Conservation (phyloP, 2,329 filamentous ascomycete species). For the Colletotrichum sp. region DNA sequence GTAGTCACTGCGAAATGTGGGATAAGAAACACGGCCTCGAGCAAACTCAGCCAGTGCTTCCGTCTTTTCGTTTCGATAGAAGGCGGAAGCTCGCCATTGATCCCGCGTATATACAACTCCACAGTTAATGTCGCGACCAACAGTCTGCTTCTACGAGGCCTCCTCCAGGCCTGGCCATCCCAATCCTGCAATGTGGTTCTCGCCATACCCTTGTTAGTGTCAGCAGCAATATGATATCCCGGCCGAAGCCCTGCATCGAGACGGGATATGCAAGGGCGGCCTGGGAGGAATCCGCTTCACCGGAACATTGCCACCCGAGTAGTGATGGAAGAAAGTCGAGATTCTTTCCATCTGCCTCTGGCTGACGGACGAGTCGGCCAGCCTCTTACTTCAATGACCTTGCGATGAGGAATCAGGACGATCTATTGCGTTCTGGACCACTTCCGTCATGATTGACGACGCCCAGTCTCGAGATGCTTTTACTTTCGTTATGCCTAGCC, state of each 20-base stretch:
- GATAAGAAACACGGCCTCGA: accelerated
- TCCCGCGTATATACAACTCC: background rate
- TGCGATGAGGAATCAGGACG: background rate
- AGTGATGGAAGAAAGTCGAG: background rate
- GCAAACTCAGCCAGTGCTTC: background rate
- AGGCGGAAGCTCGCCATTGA: background rate
- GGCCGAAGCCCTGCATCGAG: background rate
- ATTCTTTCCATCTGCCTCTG: background rate
- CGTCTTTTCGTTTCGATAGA: background rate
- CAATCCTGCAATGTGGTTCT: background rate
- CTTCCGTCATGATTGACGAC: background rate
- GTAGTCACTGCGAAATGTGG: accelerated
- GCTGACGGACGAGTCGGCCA: background rate
- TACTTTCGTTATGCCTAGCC: background rate
- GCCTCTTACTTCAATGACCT: background rate
- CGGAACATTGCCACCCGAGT: background rate
- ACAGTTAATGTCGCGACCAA: background rate
- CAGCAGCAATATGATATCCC: background rate
- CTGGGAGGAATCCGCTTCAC: background rate
- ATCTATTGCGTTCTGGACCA: constrained; percentile 7
- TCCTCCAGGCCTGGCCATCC: background rate
- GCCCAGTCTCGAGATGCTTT: background rate
- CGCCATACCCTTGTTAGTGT: background rate
- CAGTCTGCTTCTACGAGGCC: background rate
- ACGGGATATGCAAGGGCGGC: background rate